Percentiles rank a stretch among this genome's conserved stretches.
Conservation (phyloP, 1,284 basidiomycete genomes). For the Papiliotrema nemorosa region DNA sequence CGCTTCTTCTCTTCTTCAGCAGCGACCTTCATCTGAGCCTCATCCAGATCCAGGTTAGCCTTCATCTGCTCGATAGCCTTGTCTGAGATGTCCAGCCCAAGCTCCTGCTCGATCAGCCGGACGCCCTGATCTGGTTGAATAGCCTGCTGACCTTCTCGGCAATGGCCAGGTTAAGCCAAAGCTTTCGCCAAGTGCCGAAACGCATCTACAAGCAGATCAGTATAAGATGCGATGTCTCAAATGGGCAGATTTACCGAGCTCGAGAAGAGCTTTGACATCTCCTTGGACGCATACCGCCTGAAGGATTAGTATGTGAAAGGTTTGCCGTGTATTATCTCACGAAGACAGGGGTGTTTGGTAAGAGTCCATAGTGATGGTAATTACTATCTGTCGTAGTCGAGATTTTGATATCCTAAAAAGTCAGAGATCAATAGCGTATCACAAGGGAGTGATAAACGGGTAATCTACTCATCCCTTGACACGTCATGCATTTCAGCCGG, state of each 20-base stretch:
- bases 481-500: too few relatives aligned
- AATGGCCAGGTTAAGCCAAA: constrained; percentile 95
- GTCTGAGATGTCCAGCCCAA: constrained; percentile 85
- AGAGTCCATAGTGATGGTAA: constrained; percentile 45
- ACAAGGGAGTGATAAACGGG: too few relatives aligned
- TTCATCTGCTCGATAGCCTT: constrained; percentile 93
- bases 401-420: neutral
- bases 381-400: neutral
- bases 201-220: constrained; percentile 62
- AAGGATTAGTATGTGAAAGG: constrained; percentile 8
- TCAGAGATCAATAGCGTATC: too few relatives aligned
- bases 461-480: too few relatives aligned
- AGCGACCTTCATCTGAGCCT: constrained; percentile 85
- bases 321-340: constrained; percentile 25
- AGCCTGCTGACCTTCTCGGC: constrained; percentile 67
- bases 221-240: neutral
- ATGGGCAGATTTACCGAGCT: constrained; percentile 59
- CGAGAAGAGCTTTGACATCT: constrained; percentile 96
- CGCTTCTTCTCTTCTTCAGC: constrained; percentile 95
- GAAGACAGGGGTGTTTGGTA: constrained; percentile 56
- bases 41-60: constrained; percentile 82
- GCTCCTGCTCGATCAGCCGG: constrained; percentile 55
- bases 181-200: constrained; percentile 92
- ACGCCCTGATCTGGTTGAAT: neutral
- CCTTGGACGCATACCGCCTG: constrained; percentile 98